These are phyloP conservation scores for Colletotrichum sp. DNA, from an alignment of 2,329 filamentous ascomycete genomes.

Conservation along the genomic window DNA sequence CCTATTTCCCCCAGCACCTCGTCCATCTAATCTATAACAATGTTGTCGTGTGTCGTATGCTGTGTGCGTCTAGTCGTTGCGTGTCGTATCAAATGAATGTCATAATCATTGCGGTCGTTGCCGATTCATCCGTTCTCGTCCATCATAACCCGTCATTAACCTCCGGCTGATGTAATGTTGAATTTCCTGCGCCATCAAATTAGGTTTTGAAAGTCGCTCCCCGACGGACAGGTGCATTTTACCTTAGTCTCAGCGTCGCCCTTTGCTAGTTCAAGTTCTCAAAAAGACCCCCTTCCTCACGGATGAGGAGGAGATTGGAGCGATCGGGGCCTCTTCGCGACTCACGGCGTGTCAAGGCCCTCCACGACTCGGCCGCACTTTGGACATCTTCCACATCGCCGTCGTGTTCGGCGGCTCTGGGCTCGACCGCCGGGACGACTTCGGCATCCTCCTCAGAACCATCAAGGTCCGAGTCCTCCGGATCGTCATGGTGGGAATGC, in stretches of 20 bases:
- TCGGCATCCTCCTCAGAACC: not conserved
- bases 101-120: not conserved
- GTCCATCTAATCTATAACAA: not conserved
- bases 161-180: not conserved
- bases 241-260: not conserved
- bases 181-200: not conserved
- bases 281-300: not conserved
- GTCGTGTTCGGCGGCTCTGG: not conserved
- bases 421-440: not conserved
- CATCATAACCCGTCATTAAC: not conserved
- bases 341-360: not conserved
- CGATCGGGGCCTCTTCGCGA: not conserved
- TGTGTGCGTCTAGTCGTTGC: not conserved
- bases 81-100: conserved; percentile 17
- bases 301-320: not conserved
- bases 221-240: not conserved
- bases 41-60: not conserved
- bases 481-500: not conserved
- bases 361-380: not conserved
- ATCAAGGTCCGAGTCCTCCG: not conserved
- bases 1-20: not conserved
- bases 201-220: not conserved
- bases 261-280: not conserved
- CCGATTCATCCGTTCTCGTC: not conserved
- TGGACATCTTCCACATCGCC: not conserved